A percentile compares a stretch with the other conserved stretches of the same genome.
These are phyloP conservation scores for Thelonectria rubi DNA, from an alignment of 2,329 filamentous ascomycete species.

Conservation along the genomic window DNA sequence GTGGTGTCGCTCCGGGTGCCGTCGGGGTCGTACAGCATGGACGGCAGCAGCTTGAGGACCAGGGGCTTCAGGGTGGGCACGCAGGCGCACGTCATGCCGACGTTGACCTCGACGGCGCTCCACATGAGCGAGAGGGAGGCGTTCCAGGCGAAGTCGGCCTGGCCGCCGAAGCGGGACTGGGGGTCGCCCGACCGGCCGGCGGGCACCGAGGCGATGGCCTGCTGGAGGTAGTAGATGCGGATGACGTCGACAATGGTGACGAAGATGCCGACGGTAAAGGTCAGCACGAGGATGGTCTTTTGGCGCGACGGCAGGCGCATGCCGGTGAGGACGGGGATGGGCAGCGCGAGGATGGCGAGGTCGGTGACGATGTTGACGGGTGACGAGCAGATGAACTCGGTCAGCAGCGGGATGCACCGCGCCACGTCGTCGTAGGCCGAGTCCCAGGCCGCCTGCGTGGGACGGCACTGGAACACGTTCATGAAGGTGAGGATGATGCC, in stretches of 20 bases:
- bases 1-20: slow-evolving; percentile 47
- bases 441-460: slow-evolving; percentile 75
- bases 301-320: slow-evolving; percentile 87
- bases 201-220: slow-evolving; percentile 64
- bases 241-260: slow-evolving; percentile 89
- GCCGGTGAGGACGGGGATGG: slow-evolving; percentile 85
- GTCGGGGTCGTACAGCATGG: slow-evolving; percentile 63
- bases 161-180: slow-evolving; percentile 59
- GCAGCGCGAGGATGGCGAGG: slow-evolving; percentile 84
- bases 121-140: slow-evolving; percentile 90
- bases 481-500: slow-evolving; percentile 83
- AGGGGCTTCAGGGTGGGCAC: slow-evolving; percentile 93
- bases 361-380: slow-evolving; percentile 94
- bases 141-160: slow-evolving; percentile 72
- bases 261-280: slow-evolving; percentile 88
- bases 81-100: slow-evolving; percentile 89
- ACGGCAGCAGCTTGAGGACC: slow-evolving; percentile 70
- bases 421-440: slow-evolving; percentile 45
- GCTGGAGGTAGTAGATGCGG: slow-evolving; percentile 88
- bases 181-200: slow-evolving; percentile 49
- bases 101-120: slow-evolving; percentile 90
- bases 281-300: slow-evolving; percentile 86
- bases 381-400: slow-evolving; percentile 76
- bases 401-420: slow-evolving; percentile 65
- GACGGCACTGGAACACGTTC: slow-evolving; percentile 87